A percentile compares a stretch with the other conserved stretches of the same genome.
These are phyloP conservation scores for Papiliotrema fonsecae DNA, from an alignment of 1,284 basidiomycete species.

Conservation along the genomic window DNA sequence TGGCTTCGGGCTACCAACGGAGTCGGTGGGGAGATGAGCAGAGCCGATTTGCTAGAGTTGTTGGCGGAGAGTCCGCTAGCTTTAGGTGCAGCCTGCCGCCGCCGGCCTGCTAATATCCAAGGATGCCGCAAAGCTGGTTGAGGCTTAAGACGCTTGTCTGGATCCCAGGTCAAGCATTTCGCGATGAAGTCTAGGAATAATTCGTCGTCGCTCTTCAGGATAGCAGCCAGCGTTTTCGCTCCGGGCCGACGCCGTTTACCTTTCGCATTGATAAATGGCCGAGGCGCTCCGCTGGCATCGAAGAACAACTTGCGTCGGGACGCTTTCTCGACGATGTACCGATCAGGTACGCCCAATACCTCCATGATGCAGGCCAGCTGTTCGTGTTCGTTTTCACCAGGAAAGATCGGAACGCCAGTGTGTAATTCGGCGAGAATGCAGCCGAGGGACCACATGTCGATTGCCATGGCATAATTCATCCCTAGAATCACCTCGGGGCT, in stretches of 20 bases:
- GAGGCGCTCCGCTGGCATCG: slow-evolving; percentile 85
- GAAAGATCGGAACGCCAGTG: slow-evolving; percentile 99
- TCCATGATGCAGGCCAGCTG: slow-evolving; percentile 99
- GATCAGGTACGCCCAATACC: slow-evolving; percentile 90
- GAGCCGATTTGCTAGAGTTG: slow-evolving; percentile 8
- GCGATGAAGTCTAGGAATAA: slow-evolving; percentile 66
- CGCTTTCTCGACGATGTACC: slow-evolving; percentile 88
- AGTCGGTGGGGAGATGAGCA: slow-evolving; percentile 42
- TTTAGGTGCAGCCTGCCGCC: slow-evolving; percentile 45
- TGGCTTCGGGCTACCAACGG: slow-evolving; percentile 35
- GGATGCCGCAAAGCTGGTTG: slow-evolving; percentile 88
- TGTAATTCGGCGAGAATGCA: slow-evolving; percentile 97
- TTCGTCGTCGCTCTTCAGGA: slow-evolving; percentile 74
- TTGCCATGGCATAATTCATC: slow-evolving; percentile 85
- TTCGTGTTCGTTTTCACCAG: slow-evolving; percentile 99
- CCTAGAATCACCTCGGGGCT: slow-evolving; percentile 97
- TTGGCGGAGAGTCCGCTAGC: slow-evolving; percentile 2
- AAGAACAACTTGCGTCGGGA: slow-evolving; percentile 95
- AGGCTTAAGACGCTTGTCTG: slow-evolving; percentile 90
- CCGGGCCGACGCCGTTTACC: slow-evolving; percentile 86
- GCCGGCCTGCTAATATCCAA: slow-evolving; percentile 63
- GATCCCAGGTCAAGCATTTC: slow-evolving; percentile 97
- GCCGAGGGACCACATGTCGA: slow-evolving; percentile 98
- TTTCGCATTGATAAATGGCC: slow-evolving; percentile 94
- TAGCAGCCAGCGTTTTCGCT: slow-evolving; percentile 81